phyloP scores from a whole-genome alignment of 2,329 filamentous ascomycete genomes.

The Colletotrichum destructivum region DNA sequence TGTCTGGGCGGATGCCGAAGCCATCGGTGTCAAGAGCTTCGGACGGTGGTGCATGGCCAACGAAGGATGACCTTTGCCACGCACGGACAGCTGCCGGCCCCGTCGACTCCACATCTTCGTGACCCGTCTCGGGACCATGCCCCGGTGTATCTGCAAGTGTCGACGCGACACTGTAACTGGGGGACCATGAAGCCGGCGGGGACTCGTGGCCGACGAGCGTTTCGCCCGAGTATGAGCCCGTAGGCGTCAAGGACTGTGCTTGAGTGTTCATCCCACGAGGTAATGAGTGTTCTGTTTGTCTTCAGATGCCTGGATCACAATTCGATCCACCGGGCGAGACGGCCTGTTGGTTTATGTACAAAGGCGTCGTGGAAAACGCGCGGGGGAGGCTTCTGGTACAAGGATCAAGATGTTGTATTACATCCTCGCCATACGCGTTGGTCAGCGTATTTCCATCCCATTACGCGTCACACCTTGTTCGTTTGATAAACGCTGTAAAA shows the following conservation, averaged over 20 bases:
- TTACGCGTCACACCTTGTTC: neutral
- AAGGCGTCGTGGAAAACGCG: neutral
- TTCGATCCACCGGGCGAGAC: neutral
- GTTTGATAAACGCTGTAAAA: neutral
- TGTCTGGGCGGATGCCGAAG: conserved; percentile 2
- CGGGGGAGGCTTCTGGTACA: neutral
- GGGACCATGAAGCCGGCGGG: conserved; percentile 5
- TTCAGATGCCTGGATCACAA: neutral
- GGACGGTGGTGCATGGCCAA: neutral
- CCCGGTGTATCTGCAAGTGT: neutral
- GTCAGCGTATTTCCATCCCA: neutral
- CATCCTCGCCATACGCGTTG: neutral
- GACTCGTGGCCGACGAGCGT: neutral
- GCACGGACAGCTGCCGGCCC: neutral
- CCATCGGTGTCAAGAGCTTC: neutral
- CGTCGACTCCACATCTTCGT: neutral
- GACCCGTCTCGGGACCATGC: conserved; percentile 2
- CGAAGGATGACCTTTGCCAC: conserved; percentile 1
- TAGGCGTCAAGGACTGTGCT: conserved; percentile 1
- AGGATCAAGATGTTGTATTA: neutral
- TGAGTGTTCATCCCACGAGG: neutral
- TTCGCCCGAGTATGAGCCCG: neutral
- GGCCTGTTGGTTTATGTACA: neutral
- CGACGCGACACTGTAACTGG: neutral
- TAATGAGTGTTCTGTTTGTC: neutral